These are phyloP conservation scores for Rhodotorula glutinis DNA, from an alignment of 1,284 basidiomycete species.

Conservation along the genomic window DNA sequence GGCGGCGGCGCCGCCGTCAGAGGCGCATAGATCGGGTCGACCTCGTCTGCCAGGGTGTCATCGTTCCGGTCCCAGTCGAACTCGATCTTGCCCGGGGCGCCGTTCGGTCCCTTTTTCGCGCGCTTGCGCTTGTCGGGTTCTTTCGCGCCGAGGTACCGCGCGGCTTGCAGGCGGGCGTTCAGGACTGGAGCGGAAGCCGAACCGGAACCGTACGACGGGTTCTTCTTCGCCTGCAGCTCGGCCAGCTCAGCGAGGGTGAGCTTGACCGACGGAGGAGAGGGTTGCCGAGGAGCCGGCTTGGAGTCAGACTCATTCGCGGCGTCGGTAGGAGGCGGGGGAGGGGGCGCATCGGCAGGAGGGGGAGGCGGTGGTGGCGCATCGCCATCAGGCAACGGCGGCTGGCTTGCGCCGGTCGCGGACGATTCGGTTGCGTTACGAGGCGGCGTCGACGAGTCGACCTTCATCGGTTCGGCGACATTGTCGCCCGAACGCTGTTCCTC, in stretches of 20 bases:
- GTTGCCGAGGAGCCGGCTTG: slow-evolving; percentile 48
- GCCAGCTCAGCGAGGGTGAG: slow-evolving; percentile 39
- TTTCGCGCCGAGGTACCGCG: slow-evolving; percentile 72
- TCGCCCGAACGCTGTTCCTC: background rate
- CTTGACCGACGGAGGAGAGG: slow-evolving; percentile 12
- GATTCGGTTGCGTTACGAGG: slow-evolving; percentile 9
- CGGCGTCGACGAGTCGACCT: slow-evolving; percentile 14
- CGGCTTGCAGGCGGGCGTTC: slow-evolving; percentile 32
- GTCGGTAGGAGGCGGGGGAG: slow-evolving; percentile 61
- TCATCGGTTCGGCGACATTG: slow-evolving; percentile 5
- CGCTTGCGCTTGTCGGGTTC: slow-evolving; percentile 68
- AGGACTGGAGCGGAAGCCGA: slow-evolving; percentile 8
- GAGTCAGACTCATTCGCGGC: slow-evolving; percentile 64
- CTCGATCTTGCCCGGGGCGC: slow-evolving; percentile 81
- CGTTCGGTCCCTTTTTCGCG: slow-evolving; percentile 83
- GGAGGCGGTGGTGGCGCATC: slow-evolving; percentile 44
- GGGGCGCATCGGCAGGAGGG: slow-evolving; percentile 45
- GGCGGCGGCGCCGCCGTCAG: slow-evolving; percentile 15
- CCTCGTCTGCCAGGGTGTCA: slow-evolving; percentile 64
- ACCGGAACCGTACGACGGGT: background rate
- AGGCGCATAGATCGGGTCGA: slow-evolving; percentile 44
- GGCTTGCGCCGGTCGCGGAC: no score
- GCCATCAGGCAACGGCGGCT: background rate
- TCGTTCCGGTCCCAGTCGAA: slow-evolving; percentile 97
- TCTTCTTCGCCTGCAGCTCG: slow-evolving; percentile 5